phyloP scores from a whole-genome alignment of 2,329 filamentous ascomycete species.

The Ustilaginoidea virens region DNA sequence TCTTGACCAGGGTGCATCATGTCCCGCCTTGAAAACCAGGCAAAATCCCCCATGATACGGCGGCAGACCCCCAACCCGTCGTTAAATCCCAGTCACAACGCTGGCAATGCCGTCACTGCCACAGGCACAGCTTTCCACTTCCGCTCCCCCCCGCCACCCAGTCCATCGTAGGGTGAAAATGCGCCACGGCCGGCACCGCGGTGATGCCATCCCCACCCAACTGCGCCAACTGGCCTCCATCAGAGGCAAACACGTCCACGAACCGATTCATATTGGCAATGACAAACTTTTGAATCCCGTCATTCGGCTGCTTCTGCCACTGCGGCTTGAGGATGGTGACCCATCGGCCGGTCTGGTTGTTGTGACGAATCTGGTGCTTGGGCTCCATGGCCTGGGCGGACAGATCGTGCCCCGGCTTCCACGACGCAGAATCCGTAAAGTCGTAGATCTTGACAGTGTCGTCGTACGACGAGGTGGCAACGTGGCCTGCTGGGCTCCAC shows the following conservation, averaged over 20 bases:
- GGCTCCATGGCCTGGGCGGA: constrained; percentile 52
- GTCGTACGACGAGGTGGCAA: constrained; percentile 89
- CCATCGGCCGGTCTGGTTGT: constrained; percentile 93
- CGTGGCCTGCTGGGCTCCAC: constrained; percentile 70
- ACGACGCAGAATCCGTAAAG: constrained; percentile 45
- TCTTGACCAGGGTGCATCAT: too few species aligned
- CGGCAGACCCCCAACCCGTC: background rate
- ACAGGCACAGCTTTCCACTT: constrained; percentile 83
- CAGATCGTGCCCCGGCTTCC: constrained; percentile 43
- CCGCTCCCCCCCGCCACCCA: constrained; percentile 90
- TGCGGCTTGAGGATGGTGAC: constrained; percentile 72
- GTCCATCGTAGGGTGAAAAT: constrained; percentile 73
- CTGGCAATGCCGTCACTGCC: constrained; percentile 53
- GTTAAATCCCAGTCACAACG: too few species aligned
- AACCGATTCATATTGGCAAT: constrained; percentile 98
- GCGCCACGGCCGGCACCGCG: constrained; percentile 82
- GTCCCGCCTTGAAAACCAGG: too few species aligned
- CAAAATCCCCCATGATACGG: background rate
- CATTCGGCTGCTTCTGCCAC: constrained; percentile 70
- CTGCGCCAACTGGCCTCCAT: constrained; percentile 79
- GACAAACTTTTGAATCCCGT: constrained; percentile 72
- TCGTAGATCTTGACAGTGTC: constrained; percentile 90
- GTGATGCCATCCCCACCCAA: constrained; percentile 80
- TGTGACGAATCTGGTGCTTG: constrained; percentile 56
- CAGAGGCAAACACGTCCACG: constrained; percentile 72